phyloP scores from a whole-genome alignment of 257 asterid species.

The Thymus quinquecostatus region DNA sequence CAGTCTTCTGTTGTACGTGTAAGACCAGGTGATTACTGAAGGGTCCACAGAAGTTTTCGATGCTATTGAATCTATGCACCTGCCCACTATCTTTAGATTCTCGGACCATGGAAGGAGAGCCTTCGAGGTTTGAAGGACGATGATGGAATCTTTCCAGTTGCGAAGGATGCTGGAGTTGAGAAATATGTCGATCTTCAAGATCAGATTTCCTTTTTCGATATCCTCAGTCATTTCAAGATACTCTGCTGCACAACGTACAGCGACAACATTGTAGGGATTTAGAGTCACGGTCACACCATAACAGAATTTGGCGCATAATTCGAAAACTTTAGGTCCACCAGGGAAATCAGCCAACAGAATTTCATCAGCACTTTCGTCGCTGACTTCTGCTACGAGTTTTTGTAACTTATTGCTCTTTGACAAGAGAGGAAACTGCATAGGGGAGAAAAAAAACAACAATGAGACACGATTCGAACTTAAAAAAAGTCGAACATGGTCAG shows the following conservation, averaged over 20 bases:
- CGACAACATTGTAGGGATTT: slow-evolving; percentile 81
- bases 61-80: slow-evolving; percentile 82
- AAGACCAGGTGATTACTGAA: slow-evolving; percentile 76
- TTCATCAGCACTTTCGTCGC: slow-evolving; percentile 53
- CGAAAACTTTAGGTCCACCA: slow-evolving; percentile 90
- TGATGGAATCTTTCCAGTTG: slow-evolving; percentile 93
- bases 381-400: slow-evolving; percentile 51
- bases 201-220: slow-evolving; percentile 76
- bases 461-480: not conserved
- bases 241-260: slow-evolving; percentile 90
- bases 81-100: slow-evolving; percentile 69
- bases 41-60: slow-evolving; percentile 91
- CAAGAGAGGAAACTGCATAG: slow-evolving; percentile 81
- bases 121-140: slow-evolving; percentile 77
- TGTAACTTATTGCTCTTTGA: slow-evolving; percentile 82
- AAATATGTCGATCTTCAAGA: slow-evolving; percentile 78
- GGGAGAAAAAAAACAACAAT: not conserved
- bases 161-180: slow-evolving; percentile 79
- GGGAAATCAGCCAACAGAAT: slow-evolving; percentile 72
- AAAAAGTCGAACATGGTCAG: not conserved
- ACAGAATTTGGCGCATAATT: slow-evolving; percentile 91
- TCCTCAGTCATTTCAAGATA: slow-evolving; percentile 91
- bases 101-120: slow-evolving; percentile 84
- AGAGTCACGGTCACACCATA: slow-evolving; percentile 87
- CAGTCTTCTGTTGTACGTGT: slow-evolving; percentile 66